Evolutionary conservation across 75 land plant genomes (phyloP), one percentile per base, ranked within the genome.

Genomic region (Picea glauca): DNA sequence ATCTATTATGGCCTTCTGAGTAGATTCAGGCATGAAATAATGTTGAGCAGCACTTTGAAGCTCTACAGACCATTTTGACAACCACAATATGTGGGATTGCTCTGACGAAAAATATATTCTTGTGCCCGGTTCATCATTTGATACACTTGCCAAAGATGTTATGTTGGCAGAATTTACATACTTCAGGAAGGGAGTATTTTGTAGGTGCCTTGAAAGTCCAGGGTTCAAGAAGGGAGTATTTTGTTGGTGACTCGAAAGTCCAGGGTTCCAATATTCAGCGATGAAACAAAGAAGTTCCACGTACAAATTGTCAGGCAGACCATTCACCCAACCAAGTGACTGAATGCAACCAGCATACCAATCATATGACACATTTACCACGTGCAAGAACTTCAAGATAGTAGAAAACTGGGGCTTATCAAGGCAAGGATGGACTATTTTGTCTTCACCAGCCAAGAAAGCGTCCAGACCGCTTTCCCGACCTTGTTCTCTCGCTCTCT

Each of bases 221-320:
- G 58, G 26, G 26, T 26, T 26, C 26, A 26, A 26, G 30, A 26
- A 26, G 26, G 26, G 26, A 26, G 26, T 26, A 26, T 26, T 26
- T 26, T 26, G 26, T 26, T 26, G 26, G 26, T 26, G 26, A 26
- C 26, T 26, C 26, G 26, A 26, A 26, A 26, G 26, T 26, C 26
- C 26, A 26, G 26, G 26, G 0, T 63, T 38, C 87, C 87, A 85
- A 13, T 83, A 75, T 0, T 74, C 68, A 17, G 87, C 74, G 17
- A 87, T 1, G 26, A 87, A 87, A 0, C 56, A 12, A 1, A 90
- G 83, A 65, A 90, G 81, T 60, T 85, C 80, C 33, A 85, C 33
- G 58, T 90, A 90, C n/a, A 85, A 60, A 50, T 77, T 79, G 13
- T 90, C 89, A 1, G 84, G 75, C 3, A 83, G 82, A 57, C 83